phyloP scores from a whole-genome alignment of 164 flowering plant genomes.

The Macadamia integrifolia region DNA sequence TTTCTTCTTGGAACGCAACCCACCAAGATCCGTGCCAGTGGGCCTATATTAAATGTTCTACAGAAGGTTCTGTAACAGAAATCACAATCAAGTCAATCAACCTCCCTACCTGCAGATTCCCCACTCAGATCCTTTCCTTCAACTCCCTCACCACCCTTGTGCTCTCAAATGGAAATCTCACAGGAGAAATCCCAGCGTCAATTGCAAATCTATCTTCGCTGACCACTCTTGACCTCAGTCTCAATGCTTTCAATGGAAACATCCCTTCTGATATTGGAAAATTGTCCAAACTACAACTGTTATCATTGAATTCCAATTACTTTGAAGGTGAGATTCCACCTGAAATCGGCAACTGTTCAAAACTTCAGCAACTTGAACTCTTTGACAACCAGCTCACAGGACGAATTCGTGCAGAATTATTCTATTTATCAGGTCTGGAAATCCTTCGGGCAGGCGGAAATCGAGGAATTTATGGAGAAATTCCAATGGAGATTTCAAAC shows the following conservation, averaged over 20 bases:
- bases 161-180: constrained; percentile 36
- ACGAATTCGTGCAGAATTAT: constrained; percentile 37
- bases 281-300: constrained; percentile 24
- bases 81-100: constrained; percentile 35
- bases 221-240: constrained; percentile 44
- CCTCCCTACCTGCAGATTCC: constrained; percentile 32
- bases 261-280: constrained; percentile 42
- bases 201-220: constrained; percentile 37
- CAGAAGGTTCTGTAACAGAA: constrained; percentile 35
- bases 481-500: constrained; percentile 43
- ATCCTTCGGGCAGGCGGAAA: constrained; percentile 57
- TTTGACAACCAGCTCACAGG: constrained; percentile 53
- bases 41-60: constrained; percentile 43
- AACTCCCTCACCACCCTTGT: constrained; percentile 32
- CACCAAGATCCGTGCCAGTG: constrained; percentile 53
- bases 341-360: constrained; percentile 42
- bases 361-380: constrained; percentile 35
- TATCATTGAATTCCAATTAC: constrained; percentile 38
- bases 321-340: constrained; percentile 36
- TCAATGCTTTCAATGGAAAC: constrained; percentile 36
- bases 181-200: constrained; percentile 43
- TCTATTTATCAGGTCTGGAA: constrained; percentile 31
- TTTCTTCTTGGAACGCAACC: constrained; percentile 50
- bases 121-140: constrained; percentile 35
- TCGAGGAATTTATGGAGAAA: constrained; percentile 37